Evolutionary conservation across 2,329 filamentous ascomycete species (phyloP), one percentile per base, ranked within the genome.

Genomic region (Fusarium palustre): DNA sequence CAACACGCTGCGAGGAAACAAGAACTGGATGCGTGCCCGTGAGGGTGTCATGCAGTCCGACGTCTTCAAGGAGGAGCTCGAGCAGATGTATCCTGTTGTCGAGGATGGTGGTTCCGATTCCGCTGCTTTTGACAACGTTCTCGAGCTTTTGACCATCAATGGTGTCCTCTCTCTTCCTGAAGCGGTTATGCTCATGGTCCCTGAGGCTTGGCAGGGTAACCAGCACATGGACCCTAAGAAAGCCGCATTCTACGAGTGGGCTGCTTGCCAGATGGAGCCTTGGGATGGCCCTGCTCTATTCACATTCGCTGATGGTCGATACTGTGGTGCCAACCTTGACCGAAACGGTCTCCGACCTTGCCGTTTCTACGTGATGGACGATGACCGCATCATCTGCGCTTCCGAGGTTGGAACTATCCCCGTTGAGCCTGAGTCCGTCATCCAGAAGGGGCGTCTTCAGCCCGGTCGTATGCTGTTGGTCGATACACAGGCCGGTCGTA

Each of bases 1-100:
- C 79, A 98, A 98, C 82, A 98, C 95, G 3, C 85, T 98, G 66
- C 92, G 95, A 78, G 95, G 95, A 66, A 98, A 98, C 85, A 98
- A 98, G 87, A 98, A 98, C 83, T 98, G 95, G 95, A 98, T 98
- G 95, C 91, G 94, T 74, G 95, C 95, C 67, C 91, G 95, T 77
- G 95, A 98, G 83, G 95, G 95, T 81, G 90, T 97, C 70, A 92
- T 98, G 87, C 92, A 93, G 78, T 98, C 95, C 3, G 90, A 94
- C 71, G 86, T 97, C 56, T 98, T 98, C 78, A 93, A 93, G 68
- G 93, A 97, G 30, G 94, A 97, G 76, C 89, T 98, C 18, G 94
- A 97, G 81, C 83, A 86, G 74, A 88, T 98, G 59, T 97, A 97
- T 79, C 95, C 95, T 25, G 94, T 98, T 74, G 93, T 98, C 55